A percentile compares a stretch with the other conserved stretches of the same genome.
phyloP scores from a whole-genome alignment of 176 grass and related monocot genomes.

The Carex cristatella region DNA sequence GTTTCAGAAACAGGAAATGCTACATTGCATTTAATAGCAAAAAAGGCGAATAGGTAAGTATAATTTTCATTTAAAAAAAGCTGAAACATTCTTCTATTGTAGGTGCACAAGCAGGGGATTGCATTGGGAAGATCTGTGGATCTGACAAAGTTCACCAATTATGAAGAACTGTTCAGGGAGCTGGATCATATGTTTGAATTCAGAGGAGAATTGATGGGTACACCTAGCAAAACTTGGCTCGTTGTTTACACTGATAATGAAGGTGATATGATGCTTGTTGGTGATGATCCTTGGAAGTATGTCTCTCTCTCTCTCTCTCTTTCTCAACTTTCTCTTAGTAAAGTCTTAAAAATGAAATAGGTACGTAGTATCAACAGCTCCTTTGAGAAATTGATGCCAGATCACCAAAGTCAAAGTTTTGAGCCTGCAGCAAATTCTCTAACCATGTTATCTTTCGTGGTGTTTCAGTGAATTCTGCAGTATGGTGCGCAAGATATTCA shows the following conservation, averaged over 20 bases:
- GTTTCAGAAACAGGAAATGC: background rate
- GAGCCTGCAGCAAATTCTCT: background rate
- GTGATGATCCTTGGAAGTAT: slow-evolving; percentile 93
- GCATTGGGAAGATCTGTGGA: slow-evolving; percentile 89
- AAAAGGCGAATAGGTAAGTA: background rate
- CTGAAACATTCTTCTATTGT: background rate
- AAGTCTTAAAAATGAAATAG: background rate
- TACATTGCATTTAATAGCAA: background rate
- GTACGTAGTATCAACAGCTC: background rate
- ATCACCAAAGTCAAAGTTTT: background rate
- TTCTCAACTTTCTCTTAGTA: too few species aligned
- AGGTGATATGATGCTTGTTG: slow-evolving; percentile 98
- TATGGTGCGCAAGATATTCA: slow-evolving; percentile 86
- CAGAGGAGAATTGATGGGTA: slow-evolving; percentile 50
- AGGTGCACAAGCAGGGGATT: slow-evolving; percentile 99
- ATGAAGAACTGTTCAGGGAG: slow-evolving; percentile 57
- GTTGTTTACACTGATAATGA: slow-evolving; percentile 90
- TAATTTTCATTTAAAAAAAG: background rate
- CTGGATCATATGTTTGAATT: slow-evolving; percentile 95
- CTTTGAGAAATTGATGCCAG: background rate
- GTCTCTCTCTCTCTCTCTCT: slow-evolving; percentile 20
- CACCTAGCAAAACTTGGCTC: slow-evolving; percentile 59
- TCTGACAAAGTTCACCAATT: slow-evolving; percentile 74
- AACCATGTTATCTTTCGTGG: background rate
- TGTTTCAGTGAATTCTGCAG: slow-evolving; percentile 79